Percentiles rank a stretch among this genome's conserved stretches.
Conservation (phyloP, 768 basidiomycete species). For the Pholiota molesta region DNA sequence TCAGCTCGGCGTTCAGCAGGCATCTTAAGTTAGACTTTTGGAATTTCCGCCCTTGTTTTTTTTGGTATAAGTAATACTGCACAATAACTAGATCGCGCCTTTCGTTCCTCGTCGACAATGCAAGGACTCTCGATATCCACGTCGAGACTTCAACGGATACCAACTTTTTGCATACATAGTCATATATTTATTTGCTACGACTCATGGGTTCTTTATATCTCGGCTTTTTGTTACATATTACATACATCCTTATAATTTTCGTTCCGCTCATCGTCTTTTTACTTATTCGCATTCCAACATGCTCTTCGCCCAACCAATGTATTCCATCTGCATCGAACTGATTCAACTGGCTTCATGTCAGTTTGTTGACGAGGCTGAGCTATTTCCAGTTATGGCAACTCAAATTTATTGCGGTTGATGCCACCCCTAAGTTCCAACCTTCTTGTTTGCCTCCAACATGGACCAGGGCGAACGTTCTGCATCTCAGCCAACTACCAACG, state of each 20-base stretch:
- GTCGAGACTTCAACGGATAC: background rate
- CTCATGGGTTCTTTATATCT: conserved; percentile 3
- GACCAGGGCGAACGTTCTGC: background rate
- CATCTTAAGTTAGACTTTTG: conserved; percentile 13
- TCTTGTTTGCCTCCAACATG: background rate
- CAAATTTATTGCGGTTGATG: background rate
- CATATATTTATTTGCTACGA: conserved; percentile 1
- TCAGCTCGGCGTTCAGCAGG: conserved; percentile 22
- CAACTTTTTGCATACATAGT: background rate
- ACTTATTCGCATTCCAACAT: background rate
- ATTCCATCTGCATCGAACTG: background rate
- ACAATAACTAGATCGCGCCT: background rate
- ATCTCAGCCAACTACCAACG: background rate
- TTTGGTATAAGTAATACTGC: background rate
- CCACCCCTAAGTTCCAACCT: background rate
- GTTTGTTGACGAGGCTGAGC: background rate
- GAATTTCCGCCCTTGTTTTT: background rate
- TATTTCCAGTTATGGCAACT: background rate
- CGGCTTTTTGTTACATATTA: background rate
- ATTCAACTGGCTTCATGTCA: background rate
- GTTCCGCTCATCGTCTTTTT: background rate
- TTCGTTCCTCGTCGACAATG: background rate
- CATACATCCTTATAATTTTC: background rate
- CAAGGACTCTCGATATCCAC: background rate
- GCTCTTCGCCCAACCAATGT: background rate